Percentiles rank a stretch among this genome's conserved stretches.
phyloP scores from a whole-genome alignment of 345 rosid genomes.

The Anacardium occidentale region DNA sequence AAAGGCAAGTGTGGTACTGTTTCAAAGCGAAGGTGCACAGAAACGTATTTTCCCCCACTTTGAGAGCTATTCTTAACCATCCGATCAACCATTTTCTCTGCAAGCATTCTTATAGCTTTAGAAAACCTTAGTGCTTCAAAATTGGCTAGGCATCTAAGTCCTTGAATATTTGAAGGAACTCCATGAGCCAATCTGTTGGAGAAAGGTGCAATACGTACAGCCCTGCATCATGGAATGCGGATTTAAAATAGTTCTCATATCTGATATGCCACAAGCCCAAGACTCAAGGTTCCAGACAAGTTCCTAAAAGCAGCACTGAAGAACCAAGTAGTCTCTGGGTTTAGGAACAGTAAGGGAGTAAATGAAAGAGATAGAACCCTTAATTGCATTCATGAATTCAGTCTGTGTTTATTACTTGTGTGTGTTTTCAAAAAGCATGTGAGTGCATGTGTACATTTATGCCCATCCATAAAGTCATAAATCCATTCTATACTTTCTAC shows the following conservation, averaged over 20 bases:
- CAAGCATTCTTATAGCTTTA: conserved; percentile 77
- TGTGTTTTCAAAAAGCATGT: background rate
- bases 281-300: too few relatives aligned
- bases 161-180: conserved; percentile 74
- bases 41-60: conserved; percentile 74
- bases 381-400: background rate
- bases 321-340: too few relatives aligned
- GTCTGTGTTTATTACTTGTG: background rate
- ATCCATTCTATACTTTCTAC: background rate
- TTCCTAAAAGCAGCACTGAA: too few relatives aligned
- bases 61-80: conserved; percentile 68
- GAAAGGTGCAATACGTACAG: conserved; percentile 96
- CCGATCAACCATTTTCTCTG: conserved; percentile 88
- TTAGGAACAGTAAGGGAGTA: background rate
- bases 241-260: too few relatives aligned
- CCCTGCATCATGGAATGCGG: conserved; percentile 50
- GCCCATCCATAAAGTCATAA: background rate
- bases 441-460: background rate
- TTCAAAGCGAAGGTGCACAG: conserved; percentile 98
- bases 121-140: conserved; percentile 83
- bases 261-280: too few relatives aligned
- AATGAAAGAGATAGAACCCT: background rate
- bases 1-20: conserved; percentile 42
- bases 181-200: conserved; percentile 91
- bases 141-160: conserved; percentile 85